Base-by-base conservation (phyloP, 352 stramenopile genomes). In the Phytophthora cryptogea region DNA sequence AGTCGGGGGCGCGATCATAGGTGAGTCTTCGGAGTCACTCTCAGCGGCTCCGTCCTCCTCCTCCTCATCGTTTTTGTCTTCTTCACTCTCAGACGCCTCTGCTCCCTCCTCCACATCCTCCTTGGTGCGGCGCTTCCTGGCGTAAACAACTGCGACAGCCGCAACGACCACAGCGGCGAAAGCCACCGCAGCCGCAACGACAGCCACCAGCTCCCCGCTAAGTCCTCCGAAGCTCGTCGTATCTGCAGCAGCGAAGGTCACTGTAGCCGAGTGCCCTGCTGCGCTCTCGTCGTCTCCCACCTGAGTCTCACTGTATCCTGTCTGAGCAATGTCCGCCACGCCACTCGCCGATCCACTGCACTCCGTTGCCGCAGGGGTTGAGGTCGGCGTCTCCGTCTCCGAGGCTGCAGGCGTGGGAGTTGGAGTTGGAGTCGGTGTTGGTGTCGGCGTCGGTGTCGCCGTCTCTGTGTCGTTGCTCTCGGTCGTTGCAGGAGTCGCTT, bases 141-240 rank as follows among this genome's bases (percentile, higher is more conserved):
- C 35, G 48, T 63, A 68, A 28, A 63, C 66, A 46, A 58, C 31
- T 1, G 48, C 48, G 46, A 62, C 40, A 1, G 30, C 53, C 37
- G 47, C 58, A 42, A 68, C 46, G 17, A 68, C 43, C 20, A 66
- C 42, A 48, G 60, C 56, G 55, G 44, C 54, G 32, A 68, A 63
- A 2, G 64, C 64, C 30, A 56, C 47, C 30, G 33, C 51, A 17
- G 59, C 64, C 37, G 54, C 66, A 33, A 70, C 43, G n/a, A 51
- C 46, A 6, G 47, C 41, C 47, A 66, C 17, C 10, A 59, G 0
- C 20, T 61, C 54, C 20, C 59, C 56, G 27, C 58, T 63, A 20
- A 61, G 16, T 6, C 31, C 52, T 33, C 27, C 33, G 28, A 46
- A 57, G 8, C 17, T 40, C 1, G 26, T 36, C 35, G 11, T 30